phyloP scores from a whole-genome alignment of 768 basidiomycete genomes.

The Podaxis sp. region DNA sequence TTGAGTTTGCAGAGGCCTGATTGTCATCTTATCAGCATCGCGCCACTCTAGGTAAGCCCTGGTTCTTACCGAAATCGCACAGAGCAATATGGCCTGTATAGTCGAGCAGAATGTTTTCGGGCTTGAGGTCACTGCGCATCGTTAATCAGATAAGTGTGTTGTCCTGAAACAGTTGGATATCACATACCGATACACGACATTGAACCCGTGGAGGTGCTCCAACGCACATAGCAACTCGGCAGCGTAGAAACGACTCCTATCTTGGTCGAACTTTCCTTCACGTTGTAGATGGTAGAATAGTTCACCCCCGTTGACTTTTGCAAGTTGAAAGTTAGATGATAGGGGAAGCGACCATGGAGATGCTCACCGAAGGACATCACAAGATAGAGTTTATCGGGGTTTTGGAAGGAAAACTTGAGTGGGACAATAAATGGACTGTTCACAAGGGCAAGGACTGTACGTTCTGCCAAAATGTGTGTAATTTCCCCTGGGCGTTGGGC shows the following conservation, averaged over 20 bases:
- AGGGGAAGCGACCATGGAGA: neutral
- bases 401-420: constrained; percentile 98
- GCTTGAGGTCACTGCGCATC: constrained; percentile 78
- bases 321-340: neutral
- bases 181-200: constrained; percentile 91
- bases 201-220: constrained; percentile 95
- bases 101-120: constrained; percentile 96
- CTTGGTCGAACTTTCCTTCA: constrained; percentile 94
- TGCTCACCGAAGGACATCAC: constrained; percentile 90
- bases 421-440: constrained; percentile 99
- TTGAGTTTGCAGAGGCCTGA: constrained; percentile 87
- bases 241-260: constrained; percentile 92
- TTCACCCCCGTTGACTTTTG: constrained; percentile 90
- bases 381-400: constrained; percentile 93
- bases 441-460: constrained; percentile 94
- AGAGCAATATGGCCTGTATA: constrained; percentile 97
- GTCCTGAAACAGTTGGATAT: neutral
- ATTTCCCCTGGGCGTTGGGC: constrained; percentile 96
- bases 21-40: constrained; percentile 1
- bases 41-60: neutral
- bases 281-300: constrained; percentile 96
- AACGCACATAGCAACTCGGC: constrained; percentile 94
- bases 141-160: neutral
- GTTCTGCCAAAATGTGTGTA: constrained; percentile 95
- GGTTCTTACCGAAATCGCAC: constrained; percentile 80